Conservation (phyloP, 2,329 filamentous ascomycete species). For the Fonsecaea monophora region DNA sequence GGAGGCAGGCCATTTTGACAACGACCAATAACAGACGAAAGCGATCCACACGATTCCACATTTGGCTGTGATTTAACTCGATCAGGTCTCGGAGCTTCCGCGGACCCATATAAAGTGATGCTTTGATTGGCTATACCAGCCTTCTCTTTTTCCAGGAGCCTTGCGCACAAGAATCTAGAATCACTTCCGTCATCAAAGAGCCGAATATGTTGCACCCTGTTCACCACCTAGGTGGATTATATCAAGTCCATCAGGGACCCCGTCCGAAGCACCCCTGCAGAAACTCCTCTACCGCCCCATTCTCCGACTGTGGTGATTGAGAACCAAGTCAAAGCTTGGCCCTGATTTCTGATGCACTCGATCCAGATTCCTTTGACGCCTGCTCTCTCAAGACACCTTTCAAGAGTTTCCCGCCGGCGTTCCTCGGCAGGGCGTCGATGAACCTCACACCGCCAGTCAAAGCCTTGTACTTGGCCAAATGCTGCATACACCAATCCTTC, state of each 20-base stretch:
- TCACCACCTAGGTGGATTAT: too few relatives aligned
- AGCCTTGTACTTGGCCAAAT: conserved; percentile 57
- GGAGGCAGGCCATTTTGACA: neutral
- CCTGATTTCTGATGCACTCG: neutral
- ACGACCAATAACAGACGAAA: neutral
- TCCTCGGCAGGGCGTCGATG: conserved; percentile 57
- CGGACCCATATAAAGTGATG: too few relatives aligned
- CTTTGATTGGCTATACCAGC: neutral
- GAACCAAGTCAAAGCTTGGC: neutral
- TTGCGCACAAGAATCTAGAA: neutral
- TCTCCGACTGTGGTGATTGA: too few relatives aligned
- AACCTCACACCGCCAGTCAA: conserved; percentile 57
- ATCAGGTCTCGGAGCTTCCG: neutral
- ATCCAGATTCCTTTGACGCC: conserved; percentile 40
- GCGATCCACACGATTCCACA: neutral
- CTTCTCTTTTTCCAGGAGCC: neutral
- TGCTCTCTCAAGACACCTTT: conserved; percentile 38
- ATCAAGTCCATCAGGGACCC: too few relatives aligned
- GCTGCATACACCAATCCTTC: conserved; percentile 44
- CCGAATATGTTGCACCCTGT: too few relatives aligned
- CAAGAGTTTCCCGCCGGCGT: conserved; percentile 58
- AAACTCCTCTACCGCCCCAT: too few relatives aligned
- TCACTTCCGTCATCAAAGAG: neutral
- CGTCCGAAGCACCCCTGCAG: too few relatives aligned
- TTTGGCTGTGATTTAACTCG: neutral